phyloP scores from a whole-genome alignment of 352 stramenopile genomes.

The Pythium volutum region DNA sequence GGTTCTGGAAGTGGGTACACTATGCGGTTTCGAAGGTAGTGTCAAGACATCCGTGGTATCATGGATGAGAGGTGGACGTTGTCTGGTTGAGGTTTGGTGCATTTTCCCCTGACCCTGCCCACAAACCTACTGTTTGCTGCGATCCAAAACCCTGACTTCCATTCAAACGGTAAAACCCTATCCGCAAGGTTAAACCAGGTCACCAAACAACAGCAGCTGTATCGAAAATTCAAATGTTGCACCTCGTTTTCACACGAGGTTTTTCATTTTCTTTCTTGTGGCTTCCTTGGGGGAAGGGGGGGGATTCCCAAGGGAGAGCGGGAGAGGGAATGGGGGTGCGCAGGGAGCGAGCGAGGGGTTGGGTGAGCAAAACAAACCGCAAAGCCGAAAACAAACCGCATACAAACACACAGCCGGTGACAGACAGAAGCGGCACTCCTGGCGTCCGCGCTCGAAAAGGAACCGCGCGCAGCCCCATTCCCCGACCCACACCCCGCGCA shows the following conservation, averaged over 20 bases:
- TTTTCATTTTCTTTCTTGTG: neutral
- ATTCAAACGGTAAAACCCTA: conserved; percentile 7
- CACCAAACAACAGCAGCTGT: neutral
- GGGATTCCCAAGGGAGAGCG: neutral
- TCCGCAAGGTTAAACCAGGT: neutral
- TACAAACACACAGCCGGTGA: conserved; percentile 13
- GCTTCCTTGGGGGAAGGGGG: neutral
- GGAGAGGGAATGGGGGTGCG: conserved; percentile 21
- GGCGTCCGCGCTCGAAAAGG: conserved; percentile 9
- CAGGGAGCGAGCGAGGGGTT: conserved; percentile 17
- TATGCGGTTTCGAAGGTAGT: neutral
- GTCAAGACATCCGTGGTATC: neutral
- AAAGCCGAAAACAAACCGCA: neutral
- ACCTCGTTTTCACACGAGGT: conserved; percentile 7
- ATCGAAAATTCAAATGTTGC: conserved; percentile 14
- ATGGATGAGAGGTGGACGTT: neutral
- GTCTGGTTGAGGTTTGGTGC: conserved; percentile 8
- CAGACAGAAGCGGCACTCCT: conserved; percentile 20
- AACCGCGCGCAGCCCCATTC: conserved; percentile 17
- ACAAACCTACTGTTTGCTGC: conserved; percentile 20
- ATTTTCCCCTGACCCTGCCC: conserved; percentile 19
- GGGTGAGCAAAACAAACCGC: conserved; percentile 3
- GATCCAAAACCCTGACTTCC: conserved; percentile 9
- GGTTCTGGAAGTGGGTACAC: conserved; percentile 3
- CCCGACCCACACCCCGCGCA: conserved; percentile 13